Evolutionary conservation across 164 flowering plant species (phyloP).

Genomic region (Piper longum): DNA sequence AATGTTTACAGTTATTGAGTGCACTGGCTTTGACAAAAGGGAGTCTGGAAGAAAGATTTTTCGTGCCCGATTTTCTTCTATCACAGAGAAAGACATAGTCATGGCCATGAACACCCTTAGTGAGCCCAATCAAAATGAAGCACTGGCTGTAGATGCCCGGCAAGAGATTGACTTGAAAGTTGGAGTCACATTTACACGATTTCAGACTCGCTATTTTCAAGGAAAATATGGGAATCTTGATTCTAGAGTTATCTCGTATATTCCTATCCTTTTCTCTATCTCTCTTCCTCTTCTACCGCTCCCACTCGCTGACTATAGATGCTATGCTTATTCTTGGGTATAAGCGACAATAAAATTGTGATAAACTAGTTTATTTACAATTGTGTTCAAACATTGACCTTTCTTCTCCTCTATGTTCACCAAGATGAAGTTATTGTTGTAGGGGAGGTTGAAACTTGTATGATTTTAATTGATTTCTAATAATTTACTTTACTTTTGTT

Average conservation of each 20-base stretch:
- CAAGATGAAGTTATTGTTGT: too few species aligned
- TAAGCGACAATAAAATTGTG: too few species aligned
- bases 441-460: too few species aligned
- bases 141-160: slow-evolving; percentile 97
- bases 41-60: slow-evolving; percentile 42
- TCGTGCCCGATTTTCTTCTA: slow-evolving; percentile 95
- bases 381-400: too few species aligned
- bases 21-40: slow-evolving; percentile 47
- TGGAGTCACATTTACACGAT: slow-evolving; percentile 96
- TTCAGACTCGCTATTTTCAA: slow-evolving; percentile 84
- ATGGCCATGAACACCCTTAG: slow-evolving; percentile 82
- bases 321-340: too few species aligned
- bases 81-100: slow-evolving; percentile 70
- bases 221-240: slow-evolving; percentile 98
- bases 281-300: not conserved
- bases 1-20: slow-evolving; percentile 58
- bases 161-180: slow-evolving; percentile 99
- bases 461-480: too few species aligned
- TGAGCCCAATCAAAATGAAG: slow-evolving; percentile 71
- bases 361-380: too few species aligned
- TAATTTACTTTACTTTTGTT: too few species aligned
- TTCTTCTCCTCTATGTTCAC: too few species aligned
- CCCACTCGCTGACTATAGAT: not conserved
- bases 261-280: slow-evolving; percentile 15
- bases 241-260: slow-evolving; percentile 85